phyloP scores from a whole-genome alignment of 2,329 filamentous ascomycete genomes.

The Hypoxylon sp. region DNA sequence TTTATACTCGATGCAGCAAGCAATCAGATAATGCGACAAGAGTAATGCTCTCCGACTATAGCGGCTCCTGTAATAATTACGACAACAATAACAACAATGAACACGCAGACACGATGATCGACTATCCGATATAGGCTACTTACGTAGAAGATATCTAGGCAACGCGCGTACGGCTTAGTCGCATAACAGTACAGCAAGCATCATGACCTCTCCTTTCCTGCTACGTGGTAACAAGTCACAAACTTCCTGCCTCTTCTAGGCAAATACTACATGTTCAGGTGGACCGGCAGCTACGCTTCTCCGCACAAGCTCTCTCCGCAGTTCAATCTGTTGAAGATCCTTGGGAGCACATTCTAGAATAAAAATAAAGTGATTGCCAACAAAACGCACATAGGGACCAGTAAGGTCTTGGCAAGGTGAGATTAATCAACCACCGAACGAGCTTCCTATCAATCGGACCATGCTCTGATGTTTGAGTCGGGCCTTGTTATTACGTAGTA shows the following conservation, averaged over 20 bases:
- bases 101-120: conserved; percentile 6
- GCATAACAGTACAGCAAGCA: conserved; percentile 1
- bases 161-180: conserved; percentile 6
- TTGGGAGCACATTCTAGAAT: conserved; percentile 37
- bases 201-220: background rate
- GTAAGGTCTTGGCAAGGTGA: conserved; percentile 42
- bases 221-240: conserved; percentile 8
- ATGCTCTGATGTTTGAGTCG: conserved; percentile 43
- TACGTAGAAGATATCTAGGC: conserved; percentile 13
- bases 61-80: conserved; percentile 27
- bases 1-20: conserved; percentile 14
- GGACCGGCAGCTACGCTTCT: conserved; percentile 30
- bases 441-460: conserved; percentile 43
- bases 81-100: conserved; percentile 1
- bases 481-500: conserved; percentile 34
- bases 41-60: conserved; percentile 22
- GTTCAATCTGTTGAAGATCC: conserved; percentile 31
- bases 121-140: conserved; percentile 12
- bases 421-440: conserved; percentile 41
- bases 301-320: conserved; percentile 39
- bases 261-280: conserved; percentile 3
- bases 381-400: conserved; percentile 47
- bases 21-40: conserved; percentile 20
- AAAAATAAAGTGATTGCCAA: conserved; percentile 39
- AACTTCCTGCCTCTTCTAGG: conserved; percentile 9